Evolutionary conservation across 805 yeast genomes (phyloP).

Genomic region (Saccharomycopsis amapae): DNA sequence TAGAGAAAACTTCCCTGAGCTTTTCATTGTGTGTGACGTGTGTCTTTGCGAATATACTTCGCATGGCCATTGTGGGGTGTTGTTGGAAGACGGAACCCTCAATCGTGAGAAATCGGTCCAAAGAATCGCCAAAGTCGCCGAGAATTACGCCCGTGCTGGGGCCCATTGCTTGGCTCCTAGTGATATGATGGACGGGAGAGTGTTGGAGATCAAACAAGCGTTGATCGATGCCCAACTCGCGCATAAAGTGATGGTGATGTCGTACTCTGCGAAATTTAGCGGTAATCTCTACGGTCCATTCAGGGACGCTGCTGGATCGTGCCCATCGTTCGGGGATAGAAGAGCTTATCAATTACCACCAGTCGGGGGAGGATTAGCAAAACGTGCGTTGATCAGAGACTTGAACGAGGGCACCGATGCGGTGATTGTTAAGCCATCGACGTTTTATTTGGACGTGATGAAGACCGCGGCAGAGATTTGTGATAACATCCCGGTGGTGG

Average conservation of each 20-base stretch:
- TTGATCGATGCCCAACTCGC: conserved; percentile 76
- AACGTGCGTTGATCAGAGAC: conserved; percentile 83
- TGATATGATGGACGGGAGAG: conserved; percentile 96
- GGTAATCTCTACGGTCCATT: conserved; percentile 94
- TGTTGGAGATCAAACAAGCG: conserved; percentile 79
- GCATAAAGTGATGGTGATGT: conserved; percentile 82
- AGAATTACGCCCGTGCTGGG: conserved; percentile 91
- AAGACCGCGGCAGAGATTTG: conserved; percentile 81
- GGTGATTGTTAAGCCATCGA: conserved; percentile 90
- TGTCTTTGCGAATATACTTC: conserved; percentile 94
- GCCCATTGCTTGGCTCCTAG: conserved; percentile 95
- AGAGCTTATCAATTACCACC: conserved; percentile 89
- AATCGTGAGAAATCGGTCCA: conserved; percentile 67
- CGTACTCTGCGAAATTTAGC: conserved; percentile 89
- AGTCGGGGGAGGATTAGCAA: conserved; percentile 88
- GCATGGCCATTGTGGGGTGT: conserved; percentile 97
- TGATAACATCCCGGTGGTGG: conserved; percentile 80
- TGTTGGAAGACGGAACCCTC: conserved; percentile 80
- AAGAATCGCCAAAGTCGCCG: conserved; percentile 90
- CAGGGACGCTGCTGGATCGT: conserved; percentile 93
- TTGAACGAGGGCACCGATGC: conserved; percentile 93
- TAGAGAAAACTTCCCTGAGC: conserved; percentile 61
- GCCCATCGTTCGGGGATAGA: conserved; percentile 87
- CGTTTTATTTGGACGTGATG: conserved; percentile 88
- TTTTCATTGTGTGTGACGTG: conserved; percentile 88